phyloP scores from a whole-genome alignment of 345 rosid genomes.

The Arabis hirsuta region DNA sequence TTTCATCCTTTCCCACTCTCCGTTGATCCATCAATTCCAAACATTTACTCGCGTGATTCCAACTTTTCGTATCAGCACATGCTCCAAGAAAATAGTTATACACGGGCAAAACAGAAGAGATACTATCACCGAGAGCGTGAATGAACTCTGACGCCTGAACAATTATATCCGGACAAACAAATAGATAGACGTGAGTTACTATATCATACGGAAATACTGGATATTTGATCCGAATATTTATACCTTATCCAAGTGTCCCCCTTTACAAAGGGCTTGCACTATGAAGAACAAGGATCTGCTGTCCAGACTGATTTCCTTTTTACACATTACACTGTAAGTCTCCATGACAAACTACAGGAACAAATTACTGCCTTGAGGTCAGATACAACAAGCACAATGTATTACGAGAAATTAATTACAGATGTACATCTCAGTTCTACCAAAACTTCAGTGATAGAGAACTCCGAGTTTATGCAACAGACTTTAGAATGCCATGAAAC shows the following conservation, averaged over 20 bases:
- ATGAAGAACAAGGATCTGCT: slow-evolving; percentile 56
- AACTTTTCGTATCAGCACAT: slow-evolving; percentile 49
- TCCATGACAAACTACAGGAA: slow-evolving; percentile 80
- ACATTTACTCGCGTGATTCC: slow-evolving; percentile 58
- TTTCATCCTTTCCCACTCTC: slow-evolving; percentile 72
- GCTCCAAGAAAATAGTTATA: slow-evolving; percentile 71
- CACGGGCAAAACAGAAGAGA: slow-evolving; percentile 51
- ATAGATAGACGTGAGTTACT: neutral
- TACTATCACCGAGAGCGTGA: slow-evolving; percentile 49
- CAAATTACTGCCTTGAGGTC: slow-evolving; percentile 35
- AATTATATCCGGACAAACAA: slow-evolving; percentile 27
- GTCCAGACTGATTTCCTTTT: slow-evolving; percentile 54
- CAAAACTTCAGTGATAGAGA: slow-evolving; percentile 4
- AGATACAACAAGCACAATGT: slow-evolving; percentile 11
- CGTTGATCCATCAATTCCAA: slow-evolving; percentile 79
- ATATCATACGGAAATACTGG: neutral
- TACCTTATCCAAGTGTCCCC: slow-evolving; percentile 85
- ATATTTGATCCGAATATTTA: slow-evolving; percentile 4
- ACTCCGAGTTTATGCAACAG: neutral
- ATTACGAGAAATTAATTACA: neutral
- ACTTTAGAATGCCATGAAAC: neutral
- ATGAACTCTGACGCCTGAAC: slow-evolving; percentile 71
- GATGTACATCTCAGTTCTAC: too few species aligned
- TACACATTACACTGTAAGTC: slow-evolving; percentile 71
- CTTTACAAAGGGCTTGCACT: slow-evolving; percentile 73